Percentiles rank a stretch among this genome's conserved stretches.
phyloP scores from a whole-genome alignment of 1,284 basidiomycete genomes.

The Heliocybe sulcata region DNA sequence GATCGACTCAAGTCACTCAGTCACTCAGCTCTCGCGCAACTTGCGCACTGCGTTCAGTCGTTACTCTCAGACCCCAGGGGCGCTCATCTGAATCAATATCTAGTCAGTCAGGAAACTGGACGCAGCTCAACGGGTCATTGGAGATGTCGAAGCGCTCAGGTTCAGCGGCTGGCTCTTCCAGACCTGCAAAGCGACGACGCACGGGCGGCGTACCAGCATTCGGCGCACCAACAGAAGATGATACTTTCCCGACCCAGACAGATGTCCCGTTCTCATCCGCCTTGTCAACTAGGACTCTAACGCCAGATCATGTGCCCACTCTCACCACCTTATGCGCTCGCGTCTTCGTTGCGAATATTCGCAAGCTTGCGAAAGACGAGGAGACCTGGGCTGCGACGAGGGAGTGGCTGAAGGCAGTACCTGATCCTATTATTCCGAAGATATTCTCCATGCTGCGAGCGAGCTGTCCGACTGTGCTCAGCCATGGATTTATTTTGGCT shows the following conservation, averaged over 20 bases:
- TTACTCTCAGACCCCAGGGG: too few relatives aligned
- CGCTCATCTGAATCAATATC: background rate
- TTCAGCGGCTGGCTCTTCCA: background rate
- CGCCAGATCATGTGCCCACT: constrained; percentile 26
- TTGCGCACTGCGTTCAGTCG: too few relatives aligned
- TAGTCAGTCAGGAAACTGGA: too few relatives aligned
- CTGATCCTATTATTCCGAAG: constrained; percentile 42
- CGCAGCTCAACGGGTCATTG: too few relatives aligned
- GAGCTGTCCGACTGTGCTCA: constrained; percentile 41
- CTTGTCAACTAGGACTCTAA: constrained; percentile 36
- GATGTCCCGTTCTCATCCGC: constrained; percentile 42
- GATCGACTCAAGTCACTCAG: too few relatives aligned
- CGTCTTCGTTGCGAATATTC: constrained; percentile 40
- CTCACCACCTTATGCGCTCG: constrained; percentile 44
- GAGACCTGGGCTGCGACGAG: constrained; percentile 30
- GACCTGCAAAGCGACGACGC: constrained; percentile 24
- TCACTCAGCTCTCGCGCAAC: too few relatives aligned
- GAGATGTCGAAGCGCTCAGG: background rate
- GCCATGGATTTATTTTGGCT: constrained; percentile 45
- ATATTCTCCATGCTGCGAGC: constrained; percentile 43
- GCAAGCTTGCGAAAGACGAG: constrained; percentile 29
- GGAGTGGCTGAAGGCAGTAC: constrained; percentile 36
- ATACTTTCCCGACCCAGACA: constrained; percentile 26
- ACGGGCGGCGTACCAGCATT: constrained; percentile 4
- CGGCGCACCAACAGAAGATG: constrained; percentile 33